These are phyloP conservation scores for Camelina sativa DNA, from an alignment of 345 rosid genomes.

Conservation along the genomic window DNA sequence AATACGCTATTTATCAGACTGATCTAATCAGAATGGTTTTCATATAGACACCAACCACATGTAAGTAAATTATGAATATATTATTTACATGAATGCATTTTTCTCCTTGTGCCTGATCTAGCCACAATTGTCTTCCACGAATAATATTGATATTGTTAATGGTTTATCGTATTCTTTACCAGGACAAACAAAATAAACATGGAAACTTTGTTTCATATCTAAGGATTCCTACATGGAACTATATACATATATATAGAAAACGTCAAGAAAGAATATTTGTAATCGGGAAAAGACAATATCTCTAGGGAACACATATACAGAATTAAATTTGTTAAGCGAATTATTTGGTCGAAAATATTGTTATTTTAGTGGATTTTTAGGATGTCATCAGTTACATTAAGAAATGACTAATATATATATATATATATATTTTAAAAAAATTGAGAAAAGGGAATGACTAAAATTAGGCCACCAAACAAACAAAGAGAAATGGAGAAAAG, in stretches of 20 bases:
- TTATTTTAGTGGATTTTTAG: background rate
- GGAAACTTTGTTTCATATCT: slow-evolving; percentile 10
- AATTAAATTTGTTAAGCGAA: slow-evolving; percentile 21
- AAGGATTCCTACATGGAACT: slow-evolving; percentile 7
- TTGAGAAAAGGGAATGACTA: slow-evolving; percentile 27
- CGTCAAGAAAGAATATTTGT: slow-evolving; percentile 26
- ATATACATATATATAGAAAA: background rate
- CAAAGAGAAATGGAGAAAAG: slow-evolving; percentile 29
- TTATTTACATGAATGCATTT: slow-evolving; percentile 6
- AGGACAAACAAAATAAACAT: background rate
- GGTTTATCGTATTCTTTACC: background rate
- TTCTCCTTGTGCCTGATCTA: background rate
- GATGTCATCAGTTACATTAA: slow-evolving; percentile 18
- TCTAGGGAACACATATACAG: slow-evolving; percentile 4
- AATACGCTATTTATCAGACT: slow-evolving; percentile 1
- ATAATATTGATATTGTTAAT: background rate
- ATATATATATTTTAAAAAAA: background rate
- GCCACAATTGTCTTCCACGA: background rate
- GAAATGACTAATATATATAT: background rate
- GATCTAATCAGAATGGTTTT: slow-evolving; percentile 2
- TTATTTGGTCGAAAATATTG: slow-evolving; percentile 25
- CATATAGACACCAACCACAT: slow-evolving; percentile 36
- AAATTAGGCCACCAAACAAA: slow-evolving; percentile 48
- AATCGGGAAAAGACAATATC: slow-evolving; percentile 14
- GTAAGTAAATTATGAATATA: slow-evolving; percentile 6